Conservation (phyloP, 805 yeast species). For the Starmerella potacharoeniae region DNA sequence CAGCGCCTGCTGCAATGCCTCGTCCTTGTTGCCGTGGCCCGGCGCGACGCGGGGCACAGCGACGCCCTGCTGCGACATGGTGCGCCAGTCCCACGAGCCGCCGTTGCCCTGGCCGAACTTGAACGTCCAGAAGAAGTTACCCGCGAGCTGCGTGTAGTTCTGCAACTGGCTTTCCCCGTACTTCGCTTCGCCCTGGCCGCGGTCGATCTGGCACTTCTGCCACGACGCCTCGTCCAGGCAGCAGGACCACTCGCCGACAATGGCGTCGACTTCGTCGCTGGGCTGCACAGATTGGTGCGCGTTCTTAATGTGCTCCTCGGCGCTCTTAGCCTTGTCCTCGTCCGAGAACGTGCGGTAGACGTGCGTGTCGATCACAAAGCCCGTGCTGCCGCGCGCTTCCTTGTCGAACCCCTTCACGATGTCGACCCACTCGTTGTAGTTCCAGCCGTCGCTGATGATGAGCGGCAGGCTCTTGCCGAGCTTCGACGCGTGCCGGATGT, state of each 20-base stretch:
- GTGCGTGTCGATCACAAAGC: constrained; percentile 73
- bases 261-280: constrained; percentile 42
- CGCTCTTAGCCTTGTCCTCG: constrained; percentile 52
- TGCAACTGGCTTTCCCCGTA: constrained; percentile 50
- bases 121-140: constrained; percentile 82
- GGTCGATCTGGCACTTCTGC: constrained; percentile 37
- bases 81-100: constrained; percentile 91
- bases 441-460: constrained; percentile 89
- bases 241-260: constrained; percentile 86
- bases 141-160: constrained; percentile 42
- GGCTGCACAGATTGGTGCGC: constrained; percentile 18
- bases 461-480: constrained; percentile 52
- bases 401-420: constrained; percentile 43
- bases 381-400: constrained; percentile 33
- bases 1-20: constrained; percentile 31
- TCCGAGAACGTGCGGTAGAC: constrained; percentile 78
- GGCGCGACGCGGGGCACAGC: constrained; percentile 8
- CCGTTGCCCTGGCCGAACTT: constrained; percentile 83
- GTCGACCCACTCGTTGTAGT: constrained; percentile 65
- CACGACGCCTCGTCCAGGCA: constrained; percentile 70
- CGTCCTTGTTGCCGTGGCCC: constrained; percentile 13
- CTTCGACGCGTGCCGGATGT: constrained; percentile 36
- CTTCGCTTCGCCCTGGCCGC: constrained; percentile 45
- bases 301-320: constrained; percentile 45
- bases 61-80: constrained; percentile 37